Evolutionary conservation across 768 basidiomycete genomes (phyloP).

Genomic region (Boletus eberwhitei): DNA sequence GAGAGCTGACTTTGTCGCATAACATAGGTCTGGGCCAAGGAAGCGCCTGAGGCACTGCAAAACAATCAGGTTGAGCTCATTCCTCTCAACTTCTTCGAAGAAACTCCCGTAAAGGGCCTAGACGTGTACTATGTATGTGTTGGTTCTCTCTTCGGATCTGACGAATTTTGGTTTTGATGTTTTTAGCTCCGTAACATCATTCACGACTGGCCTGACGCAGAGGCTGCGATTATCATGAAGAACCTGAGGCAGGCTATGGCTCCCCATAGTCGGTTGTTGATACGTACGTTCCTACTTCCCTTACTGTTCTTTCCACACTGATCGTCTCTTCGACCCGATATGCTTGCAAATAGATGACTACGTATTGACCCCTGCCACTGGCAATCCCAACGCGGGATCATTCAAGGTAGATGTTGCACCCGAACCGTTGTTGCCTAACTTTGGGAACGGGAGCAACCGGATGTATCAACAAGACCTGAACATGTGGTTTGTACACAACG

Average conservation of each 20-base stretch:
- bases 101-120: slow-evolving; percentile 10
- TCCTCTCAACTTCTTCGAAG: slow-evolving; percentile 23
- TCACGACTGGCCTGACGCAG: slow-evolving; percentile 37
- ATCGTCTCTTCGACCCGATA: too few relatives aligned
- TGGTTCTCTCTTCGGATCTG: background rate
- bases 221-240: slow-evolving; percentile 30
- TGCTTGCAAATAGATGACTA: slow-evolving; percentile 18
- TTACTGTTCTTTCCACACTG: background rate
- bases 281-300: slow-evolving; percentile 24
- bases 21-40: slow-evolving; percentile 16
- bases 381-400: background rate
- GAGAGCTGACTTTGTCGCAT: background rate
- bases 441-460: slow-evolving; percentile 39
- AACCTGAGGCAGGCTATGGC: slow-evolving; percentile 29
- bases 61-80: slow-evolving; percentile 13
- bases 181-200: slow-evolving; percentile 27
- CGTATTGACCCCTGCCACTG: slow-evolving; percentile 13
- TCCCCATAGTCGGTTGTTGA: slow-evolving; percentile 30
- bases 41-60: slow-evolving; percentile 17
- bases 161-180: background rate
- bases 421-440: slow-evolving; percentile 47
- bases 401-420: slow-evolving; percentile 34
- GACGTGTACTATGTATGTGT: slow-evolving; percentile 27
- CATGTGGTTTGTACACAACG: slow-evolving; percentile 43
- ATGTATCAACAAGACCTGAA: slow-evolving; percentile 44